These are phyloP conservation scores for Metschnikowia lachancei DNA, from an alignment of 805 yeast species.

Conservation along the genomic window DNA sequence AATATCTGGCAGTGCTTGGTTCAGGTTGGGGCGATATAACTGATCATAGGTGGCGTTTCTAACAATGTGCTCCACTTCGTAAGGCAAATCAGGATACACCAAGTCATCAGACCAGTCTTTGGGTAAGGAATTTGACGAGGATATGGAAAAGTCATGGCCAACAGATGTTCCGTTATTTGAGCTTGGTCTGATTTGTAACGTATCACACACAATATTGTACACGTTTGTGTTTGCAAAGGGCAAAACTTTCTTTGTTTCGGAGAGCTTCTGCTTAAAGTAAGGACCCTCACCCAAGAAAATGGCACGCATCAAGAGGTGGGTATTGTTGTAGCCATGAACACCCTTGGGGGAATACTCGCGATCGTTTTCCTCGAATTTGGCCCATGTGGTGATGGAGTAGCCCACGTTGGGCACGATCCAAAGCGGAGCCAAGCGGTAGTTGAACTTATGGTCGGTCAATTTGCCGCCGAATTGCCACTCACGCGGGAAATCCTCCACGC, in stretches of 20 bases:
- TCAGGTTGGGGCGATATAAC: slow-evolving; percentile 25
- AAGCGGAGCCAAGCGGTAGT: slow-evolving; percentile 72
- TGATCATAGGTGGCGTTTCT: slow-evolving; percentile 53
- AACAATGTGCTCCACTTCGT: slow-evolving; percentile 43
- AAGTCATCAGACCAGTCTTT: slow-evolving; percentile 47
- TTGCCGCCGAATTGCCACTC: slow-evolving; percentile 57
- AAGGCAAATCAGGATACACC: slow-evolving; percentile 51
- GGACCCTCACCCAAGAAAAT: slow-evolving; percentile 81
- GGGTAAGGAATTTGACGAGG: slow-evolving; percentile 32
- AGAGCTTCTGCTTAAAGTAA: slow-evolving; percentile 47
- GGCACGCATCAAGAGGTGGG: slow-evolving; percentile 79
- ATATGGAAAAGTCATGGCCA: slow-evolving; percentile 18
- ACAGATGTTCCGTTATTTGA: slow-evolving; percentile 56
- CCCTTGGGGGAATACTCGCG: slow-evolving; percentile 63
- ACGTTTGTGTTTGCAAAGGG: slow-evolving; percentile 76
- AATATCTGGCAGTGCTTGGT: neutral
- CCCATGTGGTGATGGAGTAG: slow-evolving; percentile 64
- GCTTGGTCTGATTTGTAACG: slow-evolving; percentile 49
- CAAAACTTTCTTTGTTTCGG: slow-evolving; percentile 32
- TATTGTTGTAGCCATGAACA: slow-evolving; percentile 81
- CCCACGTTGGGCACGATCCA: slow-evolving; percentile 87
- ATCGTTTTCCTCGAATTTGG: slow-evolving; percentile 48
- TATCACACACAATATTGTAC: slow-evolving; percentile 71
- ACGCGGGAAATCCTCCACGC: slow-evolving; percentile 51
- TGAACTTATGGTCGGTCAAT: slow-evolving; percentile 35